Evolutionary conservation across 2,329 filamentous ascomycete genomes (phyloP).

Genomic region (Furcasterigmium furcatum): DNA sequence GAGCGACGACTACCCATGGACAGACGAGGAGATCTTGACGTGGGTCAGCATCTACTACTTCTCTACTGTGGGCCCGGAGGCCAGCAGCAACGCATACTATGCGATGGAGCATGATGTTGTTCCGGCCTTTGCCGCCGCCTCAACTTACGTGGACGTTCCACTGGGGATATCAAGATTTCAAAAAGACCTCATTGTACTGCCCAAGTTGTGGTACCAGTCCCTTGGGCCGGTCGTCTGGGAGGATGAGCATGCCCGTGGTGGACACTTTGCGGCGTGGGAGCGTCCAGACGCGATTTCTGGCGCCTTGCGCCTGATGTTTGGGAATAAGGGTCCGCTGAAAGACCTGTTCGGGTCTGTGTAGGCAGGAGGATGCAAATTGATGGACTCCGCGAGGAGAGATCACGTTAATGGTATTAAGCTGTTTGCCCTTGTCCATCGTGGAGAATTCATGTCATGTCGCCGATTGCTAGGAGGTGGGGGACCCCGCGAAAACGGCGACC

Average conservation of each 20-base stretch:
- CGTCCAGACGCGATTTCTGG: constrained; percentile 46
- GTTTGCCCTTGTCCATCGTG: too few relatives aligned
- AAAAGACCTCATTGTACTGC: constrained; percentile 51
- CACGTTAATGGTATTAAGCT: too few relatives aligned
- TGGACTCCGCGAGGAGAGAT: too few relatives aligned
- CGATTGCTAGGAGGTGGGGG: too few relatives aligned
- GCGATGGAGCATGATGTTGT: constrained; percentile 38
- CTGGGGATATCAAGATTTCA: constrained; percentile 54
- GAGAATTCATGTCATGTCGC: too few relatives aligned
- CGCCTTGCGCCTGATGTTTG: constrained; percentile 58
- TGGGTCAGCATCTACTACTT: constrained; percentile 76
- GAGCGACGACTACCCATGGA: constrained; percentile 71
- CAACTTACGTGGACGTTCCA: constrained; percentile 28
- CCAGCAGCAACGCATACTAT: constrained; percentile 70
- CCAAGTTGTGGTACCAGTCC: constrained; percentile 53
- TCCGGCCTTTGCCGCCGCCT: constrained; percentile 27
- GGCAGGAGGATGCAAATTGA: too few relatives aligned
- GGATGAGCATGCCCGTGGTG: constrained; percentile 43
- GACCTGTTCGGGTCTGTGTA: too few relatives aligned
- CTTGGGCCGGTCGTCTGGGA: constrained; percentile 60
- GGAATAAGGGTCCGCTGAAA: constrained; percentile 16
- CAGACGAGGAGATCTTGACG: constrained; percentile 70
- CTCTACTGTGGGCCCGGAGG: constrained; percentile 63
- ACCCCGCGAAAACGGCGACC: too few relatives aligned
- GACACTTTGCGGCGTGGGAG: constrained; percentile 62